phyloP scores from a whole-genome alignment of 2,329 filamentous ascomycete genomes.

The Venturia pyrina region DNA sequence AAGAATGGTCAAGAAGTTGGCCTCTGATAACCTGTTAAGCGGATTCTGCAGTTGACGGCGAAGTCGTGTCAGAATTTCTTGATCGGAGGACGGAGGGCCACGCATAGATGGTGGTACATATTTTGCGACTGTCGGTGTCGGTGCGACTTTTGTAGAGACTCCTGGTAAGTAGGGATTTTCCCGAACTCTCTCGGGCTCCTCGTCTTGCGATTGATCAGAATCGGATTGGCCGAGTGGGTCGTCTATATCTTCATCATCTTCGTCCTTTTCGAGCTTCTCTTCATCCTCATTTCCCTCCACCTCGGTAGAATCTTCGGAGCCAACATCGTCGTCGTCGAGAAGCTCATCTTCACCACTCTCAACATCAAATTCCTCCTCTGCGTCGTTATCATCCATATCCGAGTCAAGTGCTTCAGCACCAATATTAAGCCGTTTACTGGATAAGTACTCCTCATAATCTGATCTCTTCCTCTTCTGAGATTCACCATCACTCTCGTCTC shows the following conservation, averaged over 20 bases:
- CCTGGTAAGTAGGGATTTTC: slow-evolving; percentile 91
- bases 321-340: slow-evolving; percentile 19
- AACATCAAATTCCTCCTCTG: slow-evolving; percentile 17
- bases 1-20: slow-evolving; percentile 77
- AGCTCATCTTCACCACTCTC: slow-evolving; percentile 21
- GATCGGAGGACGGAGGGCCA: slow-evolving; percentile 50
- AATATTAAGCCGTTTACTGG: slow-evolving; percentile 37
- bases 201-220: slow-evolving; percentile 23
- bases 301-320: slow-evolving; percentile 24
- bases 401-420: slow-evolving; percentile 18
- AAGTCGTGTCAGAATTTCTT: slow-evolving; percentile 58
- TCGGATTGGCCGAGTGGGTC: slow-evolving; percentile 21
- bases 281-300: slow-evolving; percentile 24
- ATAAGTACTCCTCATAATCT: slow-evolving; percentile 53
- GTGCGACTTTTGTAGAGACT: slow-evolving; percentile 52
- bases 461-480: slow-evolving; percentile 44
- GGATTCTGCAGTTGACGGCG: slow-evolving; percentile 76
- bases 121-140: slow-evolving; percentile 46
- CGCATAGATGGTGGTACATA: slow-evolving; percentile 85
- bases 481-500: slow-evolving; percentile 34
- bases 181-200: slow-evolving; percentile 33
- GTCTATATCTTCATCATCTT: slow-evolving; percentile 22
- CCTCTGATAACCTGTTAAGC: slow-evolving; percentile 86
- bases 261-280: slow-evolving; percentile 16
- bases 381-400: slow-evolving; percentile 22